phyloP scores from a whole-genome alignment of 495 filamentous ascomycete species.

The Tuber umbilicatum region DNA sequence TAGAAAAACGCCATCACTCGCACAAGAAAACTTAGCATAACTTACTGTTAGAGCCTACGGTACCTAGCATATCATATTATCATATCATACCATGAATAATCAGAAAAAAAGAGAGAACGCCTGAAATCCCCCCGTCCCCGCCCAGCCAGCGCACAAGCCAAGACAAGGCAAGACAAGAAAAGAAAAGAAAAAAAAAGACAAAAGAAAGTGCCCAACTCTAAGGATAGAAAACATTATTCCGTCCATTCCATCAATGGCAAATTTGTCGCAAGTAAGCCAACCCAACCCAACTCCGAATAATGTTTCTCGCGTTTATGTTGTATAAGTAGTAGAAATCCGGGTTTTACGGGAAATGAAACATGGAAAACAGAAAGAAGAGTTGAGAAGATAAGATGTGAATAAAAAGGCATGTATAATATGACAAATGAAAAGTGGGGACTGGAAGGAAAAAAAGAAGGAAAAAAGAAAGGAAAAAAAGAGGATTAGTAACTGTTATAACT shows the following conservation, averaged over 20 bases:
- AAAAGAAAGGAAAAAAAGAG: background rate
- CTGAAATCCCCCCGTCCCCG: background rate
- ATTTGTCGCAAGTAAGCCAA: background rate
- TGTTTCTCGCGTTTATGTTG: conserved; percentile 1
- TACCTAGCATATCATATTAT: background rate
- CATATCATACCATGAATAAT: background rate
- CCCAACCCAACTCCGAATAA: background rate
- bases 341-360: background rate
- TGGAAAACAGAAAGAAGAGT: background rate
- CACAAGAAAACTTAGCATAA: background rate
- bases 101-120: conserved; percentile 1
- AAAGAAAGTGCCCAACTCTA: background rate
- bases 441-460: background rate
- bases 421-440: background rate
- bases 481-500: background rate
- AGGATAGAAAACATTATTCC: background rate
- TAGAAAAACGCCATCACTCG: background rate
- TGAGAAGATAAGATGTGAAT: background rate
- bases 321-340: conserved; percentile 1
- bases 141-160: background rate
- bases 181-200: background rate
- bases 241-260: background rate
- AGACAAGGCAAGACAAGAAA: background rate
- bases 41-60: background rate
- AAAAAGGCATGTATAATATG: background rate